These are phyloP conservation scores for Phialocephala sp. DNA, from an alignment of 2,329 filamentous ascomycete genomes.

Conservation along the genomic window DNA sequence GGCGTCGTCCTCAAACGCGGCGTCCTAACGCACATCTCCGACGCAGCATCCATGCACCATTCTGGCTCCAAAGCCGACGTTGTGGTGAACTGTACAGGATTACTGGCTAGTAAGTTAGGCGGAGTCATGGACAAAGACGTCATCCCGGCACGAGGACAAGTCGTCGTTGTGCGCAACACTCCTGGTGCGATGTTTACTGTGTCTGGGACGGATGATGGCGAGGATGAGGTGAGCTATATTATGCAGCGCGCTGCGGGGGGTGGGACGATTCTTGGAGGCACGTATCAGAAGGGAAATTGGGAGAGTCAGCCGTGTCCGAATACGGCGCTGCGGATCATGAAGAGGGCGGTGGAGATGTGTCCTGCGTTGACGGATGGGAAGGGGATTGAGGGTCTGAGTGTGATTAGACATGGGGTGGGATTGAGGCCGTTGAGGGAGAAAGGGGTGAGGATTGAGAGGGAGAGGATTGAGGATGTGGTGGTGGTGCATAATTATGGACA, in stretches of 20 bases:
- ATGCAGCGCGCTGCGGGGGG: conserved; percentile 72
- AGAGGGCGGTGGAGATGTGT: conserved; percentile 62
- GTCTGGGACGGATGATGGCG: conserved; percentile 68
- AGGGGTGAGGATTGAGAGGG: conserved; percentile 67
- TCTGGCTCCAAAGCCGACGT: conserved; percentile 65
- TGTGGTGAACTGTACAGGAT: conserved; percentile 84
- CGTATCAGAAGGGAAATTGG: conserved; percentile 68
- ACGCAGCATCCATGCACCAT: conserved; percentile 68
- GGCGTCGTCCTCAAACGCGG: conserved; percentile 72
- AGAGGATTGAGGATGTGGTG: conserved; percentile 58
- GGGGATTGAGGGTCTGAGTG: conserved; percentile 65
- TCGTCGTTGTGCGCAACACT: conserved; percentile 70
- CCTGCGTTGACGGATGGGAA: conserved; percentile 57
- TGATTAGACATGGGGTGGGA: conserved; percentile 72
- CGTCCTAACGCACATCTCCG: conserved; percentile 70
- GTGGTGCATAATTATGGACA: conserved; percentile 69
- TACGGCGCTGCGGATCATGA: conserved; percentile 70
- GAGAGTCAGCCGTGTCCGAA: conserved; percentile 67
- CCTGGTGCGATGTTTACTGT: conserved; percentile 63
- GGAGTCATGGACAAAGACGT: conserved; percentile 80
- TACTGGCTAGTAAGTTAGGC: conserved; percentile 76
- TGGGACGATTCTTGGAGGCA: conserved; percentile 71
- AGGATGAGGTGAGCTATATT: conserved; percentile 68
- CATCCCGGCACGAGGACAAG: conserved; percentile 80
- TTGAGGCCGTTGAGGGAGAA: conserved; percentile 65